Evolutionary conservation across 1,139 yeast species (phyloP).

Genomic region (Pneumocystis wakefieldiae): DNA sequence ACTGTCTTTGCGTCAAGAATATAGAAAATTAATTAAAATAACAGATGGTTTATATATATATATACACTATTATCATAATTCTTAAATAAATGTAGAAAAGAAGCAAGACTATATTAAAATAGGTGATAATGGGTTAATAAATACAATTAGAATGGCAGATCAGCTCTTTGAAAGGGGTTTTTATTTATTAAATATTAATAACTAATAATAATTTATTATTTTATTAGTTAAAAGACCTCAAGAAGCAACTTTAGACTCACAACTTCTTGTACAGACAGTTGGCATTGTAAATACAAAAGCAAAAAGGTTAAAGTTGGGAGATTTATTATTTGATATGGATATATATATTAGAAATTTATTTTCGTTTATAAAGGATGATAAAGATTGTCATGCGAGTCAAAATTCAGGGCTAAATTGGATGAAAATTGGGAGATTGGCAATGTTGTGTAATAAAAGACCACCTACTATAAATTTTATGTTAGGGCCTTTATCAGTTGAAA

Average conservation of each 20-base stretch:
- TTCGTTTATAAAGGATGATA: slow-evolving; percentile 2
- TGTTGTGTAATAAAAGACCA: slow-evolving; percentile 8
- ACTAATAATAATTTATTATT: neutral
- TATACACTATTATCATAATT: neutral
- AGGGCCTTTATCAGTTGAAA: slow-evolving; percentile 14
- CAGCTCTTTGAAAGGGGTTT: neutral
- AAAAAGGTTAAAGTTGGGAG: slow-evolving; percentile 10
- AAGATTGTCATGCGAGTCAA: neutral
- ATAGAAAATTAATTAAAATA: neutral
- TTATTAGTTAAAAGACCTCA: slow-evolving; percentile 4
- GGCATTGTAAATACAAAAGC: slow-evolving; percentile 11
- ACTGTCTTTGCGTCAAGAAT: neutral
- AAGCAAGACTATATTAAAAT: neutral
- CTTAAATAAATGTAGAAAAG: neutral
- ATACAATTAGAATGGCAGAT: neutral
- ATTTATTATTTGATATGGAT: slow-evolving; percentile 9
- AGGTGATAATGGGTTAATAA: neutral
- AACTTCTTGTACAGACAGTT: slow-evolving; percentile 9
- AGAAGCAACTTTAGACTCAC: slow-evolving; percentile 13
- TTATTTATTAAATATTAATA: neutral
- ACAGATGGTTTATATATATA: neutral
- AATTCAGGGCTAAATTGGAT: slow-evolving; percentile 22
- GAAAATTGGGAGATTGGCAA: slow-evolving; percentile 16
- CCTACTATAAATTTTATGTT: slow-evolving; percentile 11
- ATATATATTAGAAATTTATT: slow-evolving; percentile 7